Evolutionary conservation across 1,139 yeast species (phyloP), one percentile per base, ranked within the genome.

Genomic region (Nakaseomyces uthaithaninus): DNA sequence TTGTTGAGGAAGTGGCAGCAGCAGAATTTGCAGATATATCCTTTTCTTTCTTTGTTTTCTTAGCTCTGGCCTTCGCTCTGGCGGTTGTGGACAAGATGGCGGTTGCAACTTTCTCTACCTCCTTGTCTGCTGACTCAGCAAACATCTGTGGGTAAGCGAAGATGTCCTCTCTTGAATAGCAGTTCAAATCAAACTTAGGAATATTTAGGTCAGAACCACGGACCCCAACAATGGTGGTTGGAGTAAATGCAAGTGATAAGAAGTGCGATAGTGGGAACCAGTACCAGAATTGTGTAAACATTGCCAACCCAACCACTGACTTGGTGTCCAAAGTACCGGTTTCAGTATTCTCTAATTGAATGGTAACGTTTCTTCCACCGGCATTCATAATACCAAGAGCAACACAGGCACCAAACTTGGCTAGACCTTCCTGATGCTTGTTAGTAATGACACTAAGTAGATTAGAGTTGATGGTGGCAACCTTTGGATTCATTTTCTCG

Each of bases 381-480:
- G 98, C 98, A 66, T 91, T 97, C 61, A 93, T 80, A 51, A 91
- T 91, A 63, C 99, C 98, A 67, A 89, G 97, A 10, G 96, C 91
- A 41, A 93, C 69, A 15, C 96, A 86, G 28, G 98, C 97, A 59
- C 99, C 99, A 64, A 89, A 91, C 65, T 87, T 89, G 34, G 97
- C 95, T 65, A 93, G 74, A 5, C 95, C 95, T 65, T 91, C 98
- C 65, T 89, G 96, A 54, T 86, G 94, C 65, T 91, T 93, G 55
- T 81, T 84, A 36, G 80, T 70, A 45, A 89, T 75, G 12, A 87
- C 81, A 48, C 76, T 78, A 37, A 89, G 81, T 53, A 83, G 78
- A 40, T 74, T 73, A 55, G 83, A 82, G 55, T 80, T 83, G 51
- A 86, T 74, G 27, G 78, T 77, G 51, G 77, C 80, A 26, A 89